Evolutionary conservation across 2,329 filamentous ascomycete species (phyloP).

Genomic region (Talaromyces sp.): DNA sequence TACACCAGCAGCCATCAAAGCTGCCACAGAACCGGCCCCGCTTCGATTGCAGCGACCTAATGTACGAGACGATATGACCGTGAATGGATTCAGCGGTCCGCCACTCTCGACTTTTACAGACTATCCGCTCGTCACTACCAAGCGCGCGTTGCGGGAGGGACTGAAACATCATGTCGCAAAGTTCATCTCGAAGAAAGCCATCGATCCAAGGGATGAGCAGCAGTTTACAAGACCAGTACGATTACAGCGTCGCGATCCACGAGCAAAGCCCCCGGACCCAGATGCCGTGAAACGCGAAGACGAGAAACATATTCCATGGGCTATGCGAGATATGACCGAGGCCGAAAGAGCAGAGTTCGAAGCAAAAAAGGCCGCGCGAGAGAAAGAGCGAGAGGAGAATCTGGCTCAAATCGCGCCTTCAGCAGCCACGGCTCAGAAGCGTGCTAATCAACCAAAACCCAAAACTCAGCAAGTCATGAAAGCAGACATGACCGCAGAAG

Average conservation of each 20-base stretch:
- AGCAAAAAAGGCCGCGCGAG: constrained; percentile 67
- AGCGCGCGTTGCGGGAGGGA: constrained; percentile 72
- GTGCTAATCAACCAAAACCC: constrained; percentile 65
- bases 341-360: constrained; percentile 59
- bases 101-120: constrained; percentile 47
- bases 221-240: constrained; percentile 86
- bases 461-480: constrained; percentile 84
- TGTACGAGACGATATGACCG: constrained; percentile 30
- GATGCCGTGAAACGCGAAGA: constrained; percentile 46
- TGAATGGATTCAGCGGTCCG: constrained; percentile 44
- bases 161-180: constrained; percentile 85
- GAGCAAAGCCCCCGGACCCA: constrained; percentile 53
- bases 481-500: constrained; percentile 70
- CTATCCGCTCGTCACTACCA: constrained; percentile 76
- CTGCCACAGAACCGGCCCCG: constrained; percentile 21
- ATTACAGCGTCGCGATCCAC: constrained; percentile 82
- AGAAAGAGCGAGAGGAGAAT: constrained; percentile 81
- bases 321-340: constrained; percentile 59
- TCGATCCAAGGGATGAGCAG: constrained; percentile 69
- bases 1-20: constrained; percentile 16
- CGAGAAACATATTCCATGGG: constrained; percentile 34
- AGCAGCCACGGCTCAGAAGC: constrained; percentile 64
- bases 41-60: constrained; percentile 24
- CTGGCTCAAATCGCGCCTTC: constrained; percentile 90
- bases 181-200: constrained; percentile 62